Base-by-base conservation (phyloP, 2,329 filamentous ascomycete species). In the Hypoxylon sp. region DNA sequence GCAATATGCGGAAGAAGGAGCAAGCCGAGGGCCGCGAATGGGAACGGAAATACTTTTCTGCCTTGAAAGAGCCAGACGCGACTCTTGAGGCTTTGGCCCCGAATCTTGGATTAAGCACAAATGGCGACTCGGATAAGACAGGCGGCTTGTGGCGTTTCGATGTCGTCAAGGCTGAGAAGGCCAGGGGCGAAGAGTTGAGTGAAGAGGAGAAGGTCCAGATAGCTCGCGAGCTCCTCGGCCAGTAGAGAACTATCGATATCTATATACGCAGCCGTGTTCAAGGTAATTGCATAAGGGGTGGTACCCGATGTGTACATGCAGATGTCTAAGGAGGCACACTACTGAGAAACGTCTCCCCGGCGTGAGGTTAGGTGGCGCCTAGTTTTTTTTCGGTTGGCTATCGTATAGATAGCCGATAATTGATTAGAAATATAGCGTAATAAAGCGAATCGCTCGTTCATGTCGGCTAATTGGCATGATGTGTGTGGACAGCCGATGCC, bases 21-120 rank as follows among this genome's bases (percentile, higher is more conserved):
- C 72, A 75, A 45, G 64, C 71, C 1, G 91, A 93, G 71, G 89
- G 89, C 18, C 85, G 85, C 44, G 83, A 87, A 40, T 99, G 96
- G 95, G 86, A 93, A 74, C 86, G 93, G 46, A 86, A 91, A 57
- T 98, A 96, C 82, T 99, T 98, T 80, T 87, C 83, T 61, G 73
- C 78, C 73, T 75, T 83, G 64, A 80, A 79, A 11, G 71, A 61
- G 16, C 64, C 75, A 0, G 86, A 88, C 62, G 66, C 76, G 6
- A 77, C 82, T 0, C 81, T 88, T 12, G 72, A 78, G 52, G 67
- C 72, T 9, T 77, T 88, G 9, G 85, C 83, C 14, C 66, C 76
- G 7, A 67, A 76, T 16, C 83, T 83, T 2, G 84, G 85, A 3
- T 74, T 88, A 14, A 77, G 81, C 1, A 65, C 78, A 0, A 80